Conservation (phyloP, 257 asterid species). For the Solanum commersonii region DNA sequence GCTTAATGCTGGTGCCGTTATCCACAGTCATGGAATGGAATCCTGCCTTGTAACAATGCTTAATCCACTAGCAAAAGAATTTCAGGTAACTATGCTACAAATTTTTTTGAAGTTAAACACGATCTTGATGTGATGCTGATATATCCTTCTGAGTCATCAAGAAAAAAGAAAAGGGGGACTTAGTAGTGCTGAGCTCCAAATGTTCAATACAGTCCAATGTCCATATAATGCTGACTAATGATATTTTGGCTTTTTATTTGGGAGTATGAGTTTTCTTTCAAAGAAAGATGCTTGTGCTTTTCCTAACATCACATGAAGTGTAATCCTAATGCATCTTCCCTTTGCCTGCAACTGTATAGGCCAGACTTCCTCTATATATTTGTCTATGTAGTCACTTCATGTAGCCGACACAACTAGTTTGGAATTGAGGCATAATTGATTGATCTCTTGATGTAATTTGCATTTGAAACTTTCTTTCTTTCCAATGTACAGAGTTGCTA, state of each 20-base stretch:
- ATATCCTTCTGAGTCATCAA: not conserved
- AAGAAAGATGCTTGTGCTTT: not conserved
- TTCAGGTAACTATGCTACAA: conserved; percentile 35
- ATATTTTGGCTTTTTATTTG: not conserved
- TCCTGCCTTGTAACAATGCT: conserved; percentile 85
- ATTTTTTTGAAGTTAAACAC: not conserved
- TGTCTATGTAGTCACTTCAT: not conserved
- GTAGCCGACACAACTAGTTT: not conserved
- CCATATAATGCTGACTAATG: not conserved
- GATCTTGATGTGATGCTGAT: not conserved
- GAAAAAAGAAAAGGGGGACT: not conserved
- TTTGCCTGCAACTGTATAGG: not conserved
- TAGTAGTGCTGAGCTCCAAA: not conserved
- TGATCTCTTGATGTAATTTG: not conserved
- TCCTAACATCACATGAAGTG: not conserved
- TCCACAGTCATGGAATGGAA: conserved; percentile 97
- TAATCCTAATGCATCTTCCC: not conserved
- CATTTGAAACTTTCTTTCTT: not conserved
- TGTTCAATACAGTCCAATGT: not conserved
- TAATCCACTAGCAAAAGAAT: conserved; percentile 76
- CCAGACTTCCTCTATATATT: not conserved
- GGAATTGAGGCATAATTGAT: not conserved
- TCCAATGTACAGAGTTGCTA: not conserved
- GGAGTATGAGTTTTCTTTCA: not conserved
- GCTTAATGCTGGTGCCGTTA: conserved; percentile 92